Evolutionary conservation across 257 asterid genomes (phyloP).

Genomic region (Nemophila menziesii): DNA sequence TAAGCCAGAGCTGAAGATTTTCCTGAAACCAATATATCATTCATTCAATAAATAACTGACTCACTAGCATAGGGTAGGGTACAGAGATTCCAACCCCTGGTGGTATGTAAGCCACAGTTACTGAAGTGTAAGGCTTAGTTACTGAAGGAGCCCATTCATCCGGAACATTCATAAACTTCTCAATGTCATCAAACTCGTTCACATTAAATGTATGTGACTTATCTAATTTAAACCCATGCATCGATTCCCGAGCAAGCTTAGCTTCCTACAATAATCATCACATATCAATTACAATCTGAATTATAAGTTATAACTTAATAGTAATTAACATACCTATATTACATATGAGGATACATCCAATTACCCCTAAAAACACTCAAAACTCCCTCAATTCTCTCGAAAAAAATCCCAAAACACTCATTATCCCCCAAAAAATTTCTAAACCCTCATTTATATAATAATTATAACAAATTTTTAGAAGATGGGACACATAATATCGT

Average conservation of each 20-base stretch:
- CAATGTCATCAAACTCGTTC: constrained; percentile 3
- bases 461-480: too few relatives aligned
- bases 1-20: constrained; percentile 12
- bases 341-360: too few relatives aligned
- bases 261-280: constrained; percentile 6
- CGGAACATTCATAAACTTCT: constrained; percentile 2
- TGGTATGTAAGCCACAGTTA: too few relatives aligned
- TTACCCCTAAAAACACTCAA: too few relatives aligned
- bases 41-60: not conserved
- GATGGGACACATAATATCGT: too few relatives aligned
- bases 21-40: constrained; percentile 2
- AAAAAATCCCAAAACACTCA: too few relatives aligned
- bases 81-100: not conserved
- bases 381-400: too few relatives aligned
- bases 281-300: too few relatives aligned
- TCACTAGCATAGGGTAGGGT: not conserved
- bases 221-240: constrained; percentile 2
- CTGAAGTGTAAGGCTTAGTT: not conserved
- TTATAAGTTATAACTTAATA: too few relatives aligned
- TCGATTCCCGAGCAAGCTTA: constrained; percentile 4
- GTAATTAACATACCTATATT: too few relatives aligned
- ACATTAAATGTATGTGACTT: constrained; percentile 2
- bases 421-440: too few relatives aligned
- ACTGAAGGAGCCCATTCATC: constrained; percentile 5
- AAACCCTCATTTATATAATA: too few relatives aligned